Conservation (phyloP, 345 rosid genomes). For the Eucalyptus caleyi region DNA sequence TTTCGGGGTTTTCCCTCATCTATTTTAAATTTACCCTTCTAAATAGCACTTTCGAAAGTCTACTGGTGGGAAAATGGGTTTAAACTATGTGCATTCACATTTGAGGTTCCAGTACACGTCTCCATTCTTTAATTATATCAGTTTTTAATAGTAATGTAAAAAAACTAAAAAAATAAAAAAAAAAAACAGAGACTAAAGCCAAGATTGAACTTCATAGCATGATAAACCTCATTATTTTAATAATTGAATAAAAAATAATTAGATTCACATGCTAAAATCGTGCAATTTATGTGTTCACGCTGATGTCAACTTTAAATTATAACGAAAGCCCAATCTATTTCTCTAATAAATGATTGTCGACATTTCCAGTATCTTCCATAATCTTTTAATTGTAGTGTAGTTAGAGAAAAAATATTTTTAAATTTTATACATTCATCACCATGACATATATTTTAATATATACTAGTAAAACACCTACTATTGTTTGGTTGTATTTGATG, state of each 20-base stretch:
- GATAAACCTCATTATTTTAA: background rate
- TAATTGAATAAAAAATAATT: background rate
- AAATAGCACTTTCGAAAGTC: too few species aligned
- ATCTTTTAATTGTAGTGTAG: background rate
- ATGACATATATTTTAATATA: background rate
- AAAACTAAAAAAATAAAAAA: too few species aligned
- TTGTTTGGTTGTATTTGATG: background rate
- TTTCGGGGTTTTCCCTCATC: fast-evolving
- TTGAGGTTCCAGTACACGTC: too few species aligned
- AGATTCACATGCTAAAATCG: background rate
- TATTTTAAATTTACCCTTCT: too few species aligned
- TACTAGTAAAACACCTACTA: background rate
- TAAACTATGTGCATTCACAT: too few species aligned
- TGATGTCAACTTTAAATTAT: background rate
- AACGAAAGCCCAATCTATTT: background rate
- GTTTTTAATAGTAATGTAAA: too few species aligned
- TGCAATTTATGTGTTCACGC: background rate
- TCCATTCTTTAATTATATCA: too few species aligned
- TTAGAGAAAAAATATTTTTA: too few species aligned
- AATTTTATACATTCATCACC: background rate
- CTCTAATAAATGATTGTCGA: background rate
- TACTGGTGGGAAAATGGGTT: too few species aligned
- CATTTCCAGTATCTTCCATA: fast-evolving
- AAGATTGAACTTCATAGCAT: too few species aligned
- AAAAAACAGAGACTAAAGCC: too few species aligned